Evolutionary conservation across 345 rosid genomes (phyloP).

Genomic region (Corymbia maculata): DNA sequence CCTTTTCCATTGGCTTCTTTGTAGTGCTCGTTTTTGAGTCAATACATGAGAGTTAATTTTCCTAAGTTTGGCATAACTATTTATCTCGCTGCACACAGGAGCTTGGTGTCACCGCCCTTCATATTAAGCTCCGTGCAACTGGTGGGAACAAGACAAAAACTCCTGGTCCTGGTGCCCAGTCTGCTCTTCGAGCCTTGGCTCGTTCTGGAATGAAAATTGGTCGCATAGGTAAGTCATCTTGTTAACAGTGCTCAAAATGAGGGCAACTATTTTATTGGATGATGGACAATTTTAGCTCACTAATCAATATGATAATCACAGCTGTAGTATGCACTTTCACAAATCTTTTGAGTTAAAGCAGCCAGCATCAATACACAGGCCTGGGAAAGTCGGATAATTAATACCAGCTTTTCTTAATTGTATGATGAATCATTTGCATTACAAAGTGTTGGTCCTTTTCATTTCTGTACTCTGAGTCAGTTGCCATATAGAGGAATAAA

Average conservation of each 20-base stretch:
- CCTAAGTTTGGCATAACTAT: not conserved
- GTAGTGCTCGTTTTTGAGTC: not conserved
- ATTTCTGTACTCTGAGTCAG: not conserved
- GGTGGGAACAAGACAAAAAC: slow-evolving; percentile 91
- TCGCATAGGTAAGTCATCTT: slow-evolving; percentile 44
- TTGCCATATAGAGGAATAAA: not conserved
- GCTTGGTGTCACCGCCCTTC: slow-evolving; percentile 69
- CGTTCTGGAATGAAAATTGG: slow-evolving; percentile 87
- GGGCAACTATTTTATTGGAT: not conserved
- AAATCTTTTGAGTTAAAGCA: not conserved
- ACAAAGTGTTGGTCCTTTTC: not conserved
- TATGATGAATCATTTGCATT: not conserved
- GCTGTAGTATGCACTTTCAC: not conserved
- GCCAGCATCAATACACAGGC: not conserved
- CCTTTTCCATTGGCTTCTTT: not conserved
- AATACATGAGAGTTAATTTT: not conserved
- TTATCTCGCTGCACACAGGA: slow-evolving; percentile 19
- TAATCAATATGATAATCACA: not conserved
- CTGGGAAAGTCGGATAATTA: not conserved
- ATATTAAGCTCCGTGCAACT: slow-evolving; percentile 75
- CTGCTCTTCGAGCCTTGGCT: slow-evolving; percentile 77
- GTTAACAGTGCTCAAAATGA: not conserved
- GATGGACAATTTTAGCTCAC: not conserved
- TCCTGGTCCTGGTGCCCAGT: slow-evolving; percentile 88
- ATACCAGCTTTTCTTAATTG: not conserved